Base-by-base conservation (phyloP, 257 asterid genomes). In the Orobanche coerulescens region DNA sequence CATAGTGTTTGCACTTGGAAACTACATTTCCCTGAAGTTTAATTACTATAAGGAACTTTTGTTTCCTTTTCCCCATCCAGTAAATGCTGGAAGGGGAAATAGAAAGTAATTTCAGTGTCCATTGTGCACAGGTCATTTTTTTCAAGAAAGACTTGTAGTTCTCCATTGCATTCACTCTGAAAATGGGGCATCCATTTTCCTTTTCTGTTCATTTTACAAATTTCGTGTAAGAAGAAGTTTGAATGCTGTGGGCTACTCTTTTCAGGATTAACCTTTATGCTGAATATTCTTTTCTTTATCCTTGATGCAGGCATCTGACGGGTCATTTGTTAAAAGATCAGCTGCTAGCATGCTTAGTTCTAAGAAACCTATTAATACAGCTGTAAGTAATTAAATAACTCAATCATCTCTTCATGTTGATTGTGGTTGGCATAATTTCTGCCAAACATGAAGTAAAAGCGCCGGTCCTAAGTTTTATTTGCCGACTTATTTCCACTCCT, bases 271-370 rank as follows among this genome's bases (percentile, higher is more conserved):
- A 42, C 31, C 64, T 58, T 39, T 25, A 20, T 48, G 51, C 58
- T 59, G 53, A 31, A 26, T 54, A 7, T 7, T 58, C 59, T 60
- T 11, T 64, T 14, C 49, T 71, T 49, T 67, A 8, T 76, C 53
- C 53, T 60, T 72, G 33, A 40, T 75, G 68, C 83, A 93, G 99
- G 75, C 81, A 68, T 80, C 88, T 22, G 84, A 76, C 73, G 95
- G 79, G 66, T 61, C 86, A 65, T 71, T 79, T 61, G 86, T 71
- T 58, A 83, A 72, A 80, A 84, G 87, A 75, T 86, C 97, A 66
- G 99, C 99, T 25, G 99, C 95, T 71, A 93, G 99, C 82, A 85
- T 93, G 99, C 96, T 93, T 57, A 84, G 88, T 71, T 96, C 96
- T 59, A 90, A 82, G 81, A 93, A 78, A 68, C 89, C 96, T 67